Percentiles rank a stretch among this genome's conserved stretches.
These are phyloP conservation scores for Dryadomyces sulphureus DNA, from an alignment of 2,329 filamentous ascomycete species.

Conservation along the genomic window DNA sequence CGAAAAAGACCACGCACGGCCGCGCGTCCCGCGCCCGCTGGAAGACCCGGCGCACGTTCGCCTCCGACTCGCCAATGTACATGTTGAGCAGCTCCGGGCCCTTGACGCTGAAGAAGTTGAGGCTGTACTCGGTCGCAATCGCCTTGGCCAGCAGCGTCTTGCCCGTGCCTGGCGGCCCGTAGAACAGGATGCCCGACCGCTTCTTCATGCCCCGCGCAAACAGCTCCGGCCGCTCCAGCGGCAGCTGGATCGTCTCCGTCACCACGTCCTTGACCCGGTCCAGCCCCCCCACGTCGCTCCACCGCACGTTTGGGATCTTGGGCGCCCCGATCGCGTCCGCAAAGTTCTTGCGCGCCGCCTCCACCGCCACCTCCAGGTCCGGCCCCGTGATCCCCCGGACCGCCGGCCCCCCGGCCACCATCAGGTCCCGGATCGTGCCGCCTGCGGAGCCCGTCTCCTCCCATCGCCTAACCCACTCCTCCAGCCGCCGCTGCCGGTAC, in stretches of 20 bases:
- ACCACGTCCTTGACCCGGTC: conserved; percentile 94
- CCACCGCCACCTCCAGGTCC: conserved; percentile 87
- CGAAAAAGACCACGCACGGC: conserved; percentile 86
- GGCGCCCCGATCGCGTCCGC: conserved; percentile 93
- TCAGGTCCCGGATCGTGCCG: conserved; percentile 53
- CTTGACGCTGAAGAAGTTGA: conserved; percentile 92
- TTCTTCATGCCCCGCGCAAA: conserved; percentile 99
- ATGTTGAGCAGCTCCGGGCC: conserved; percentile 86
- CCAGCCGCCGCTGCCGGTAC: conserved; percentile 60
- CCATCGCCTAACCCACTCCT: conserved; percentile 25
- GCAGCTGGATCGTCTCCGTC: conserved; percentile 89
- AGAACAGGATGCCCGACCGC: conserved; percentile 82
- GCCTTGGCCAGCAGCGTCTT: conserved; percentile 89
- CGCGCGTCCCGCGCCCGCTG: conserved; percentile 73
- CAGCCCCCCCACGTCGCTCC: conserved; percentile 90
- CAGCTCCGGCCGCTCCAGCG: conserved; percentile 77
- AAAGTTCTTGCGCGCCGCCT: conserved; percentile 93
- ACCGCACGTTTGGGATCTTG: conserved; percentile 93
- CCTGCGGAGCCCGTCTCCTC: conserved; percentile 13
- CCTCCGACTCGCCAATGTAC: conserved; percentile 92
- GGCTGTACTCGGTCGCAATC: conserved; percentile 82
- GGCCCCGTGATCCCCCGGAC: conserved; percentile 64
- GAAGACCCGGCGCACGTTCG: conserved; percentile 80
- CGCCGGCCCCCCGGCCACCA: conserved; percentile 69
- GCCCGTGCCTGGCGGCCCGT: conserved; percentile 79